Conservation (phyloP, 768 basidiomycete genomes). For the Galerina marginata region DNA sequence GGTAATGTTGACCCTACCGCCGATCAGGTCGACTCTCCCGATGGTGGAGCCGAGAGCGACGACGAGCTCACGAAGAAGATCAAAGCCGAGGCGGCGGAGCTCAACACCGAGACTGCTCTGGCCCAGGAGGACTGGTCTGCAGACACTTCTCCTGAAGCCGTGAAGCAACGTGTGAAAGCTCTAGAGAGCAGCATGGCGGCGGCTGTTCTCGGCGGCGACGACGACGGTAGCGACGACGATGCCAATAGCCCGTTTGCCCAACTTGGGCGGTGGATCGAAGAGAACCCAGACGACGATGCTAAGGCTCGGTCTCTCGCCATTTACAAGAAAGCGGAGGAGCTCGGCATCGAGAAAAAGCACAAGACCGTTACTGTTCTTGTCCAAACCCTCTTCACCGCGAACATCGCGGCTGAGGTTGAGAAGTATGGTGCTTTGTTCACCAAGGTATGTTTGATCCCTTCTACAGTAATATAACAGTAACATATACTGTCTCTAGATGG, state of each 20-base stretch:
- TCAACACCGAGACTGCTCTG: conserved; percentile 65
- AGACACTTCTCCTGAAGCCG: conserved; percentile 90
- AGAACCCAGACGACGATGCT: conserved; percentile 57
- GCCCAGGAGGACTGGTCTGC: conserved; percentile 86
- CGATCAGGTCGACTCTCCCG: conserved; percentile 42
- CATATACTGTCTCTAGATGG: conserved; percentile 56
- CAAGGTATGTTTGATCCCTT: conserved; percentile 58
- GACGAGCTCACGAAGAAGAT: conserved; percentile 91
- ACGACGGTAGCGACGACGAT: conserved; percentile 90
- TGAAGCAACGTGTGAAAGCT: conserved; percentile 79
- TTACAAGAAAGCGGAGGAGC: conserved; percentile 87
- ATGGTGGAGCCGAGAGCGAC: conserved; percentile 75
- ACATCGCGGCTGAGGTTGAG: conserved; percentile 68
- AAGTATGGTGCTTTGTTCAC: conserved; percentile 72
- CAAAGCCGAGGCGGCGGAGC: conserved; percentile 84
- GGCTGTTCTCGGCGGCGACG: conserved; percentile 63
- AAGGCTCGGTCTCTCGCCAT: conserved; percentile 68
- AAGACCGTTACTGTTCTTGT: conserved; percentile 84
- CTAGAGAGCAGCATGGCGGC: conserved; percentile 65
- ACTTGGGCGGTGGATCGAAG: conserved; percentile 86
- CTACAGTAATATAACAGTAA: conserved; percentile 10
- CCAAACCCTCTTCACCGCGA: conserved; percentile 81
- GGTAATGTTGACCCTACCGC: conserved; percentile 40
- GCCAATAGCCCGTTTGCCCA: conserved; percentile 84
- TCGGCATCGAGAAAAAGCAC: conserved; percentile 95